Evolutionary conservation across 768 basidiomycete genomes (phyloP).

Genomic region (Rhodosporidiobolus sp.): DNA sequence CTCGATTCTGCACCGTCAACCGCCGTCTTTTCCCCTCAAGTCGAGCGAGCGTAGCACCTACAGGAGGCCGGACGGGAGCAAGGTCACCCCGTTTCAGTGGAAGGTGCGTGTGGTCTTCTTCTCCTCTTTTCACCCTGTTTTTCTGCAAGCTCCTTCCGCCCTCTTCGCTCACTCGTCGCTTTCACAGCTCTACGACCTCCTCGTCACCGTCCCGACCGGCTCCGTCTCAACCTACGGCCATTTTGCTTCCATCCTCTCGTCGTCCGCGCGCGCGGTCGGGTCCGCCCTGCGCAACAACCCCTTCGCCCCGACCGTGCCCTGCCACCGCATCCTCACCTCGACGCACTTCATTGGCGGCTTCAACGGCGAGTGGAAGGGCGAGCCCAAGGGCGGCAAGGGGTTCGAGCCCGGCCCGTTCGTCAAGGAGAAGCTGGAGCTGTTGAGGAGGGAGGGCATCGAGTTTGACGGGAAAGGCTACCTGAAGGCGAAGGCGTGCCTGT

Average conservation of each 20-base stretch:
- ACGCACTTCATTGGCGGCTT: conserved; percentile 64
- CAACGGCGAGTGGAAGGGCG: conserved; percentile 58
- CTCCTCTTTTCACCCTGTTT: background rate
- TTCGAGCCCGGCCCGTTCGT: background rate
- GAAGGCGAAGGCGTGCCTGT: conserved; percentile 6
- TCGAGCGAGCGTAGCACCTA: background rate
- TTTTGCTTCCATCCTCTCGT: conserved; percentile 13
- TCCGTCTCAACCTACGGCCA: conserved; percentile 40
- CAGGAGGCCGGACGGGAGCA: background rate
- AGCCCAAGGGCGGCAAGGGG: background rate
- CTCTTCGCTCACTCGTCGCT: too few species aligned
- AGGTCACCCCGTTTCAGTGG: conserved; percentile 28
- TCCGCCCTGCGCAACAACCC: conserved; percentile 64
- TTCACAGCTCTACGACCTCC: conserved; percentile 31
- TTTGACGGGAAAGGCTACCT: conserved; percentile 57
- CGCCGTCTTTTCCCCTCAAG: background rate
- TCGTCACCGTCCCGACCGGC: conserved; percentile 32
- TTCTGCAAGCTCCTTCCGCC: background rate
- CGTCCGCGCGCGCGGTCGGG: conserved; percentile 53
- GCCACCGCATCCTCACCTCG: conserved; percentile 67
- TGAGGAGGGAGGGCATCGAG: conserved; percentile 58
- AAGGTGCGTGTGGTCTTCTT: background rate
- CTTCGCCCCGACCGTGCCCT: conserved; percentile 65
- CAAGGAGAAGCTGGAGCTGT: conserved; percentile 54
- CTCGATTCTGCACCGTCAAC: background rate